Evolutionary conservation across 2,329 filamentous ascomycete genomes (phyloP), one percentile per base, ranked within the genome.

Genomic region (Tolypocladium guangdongense): DNA sequence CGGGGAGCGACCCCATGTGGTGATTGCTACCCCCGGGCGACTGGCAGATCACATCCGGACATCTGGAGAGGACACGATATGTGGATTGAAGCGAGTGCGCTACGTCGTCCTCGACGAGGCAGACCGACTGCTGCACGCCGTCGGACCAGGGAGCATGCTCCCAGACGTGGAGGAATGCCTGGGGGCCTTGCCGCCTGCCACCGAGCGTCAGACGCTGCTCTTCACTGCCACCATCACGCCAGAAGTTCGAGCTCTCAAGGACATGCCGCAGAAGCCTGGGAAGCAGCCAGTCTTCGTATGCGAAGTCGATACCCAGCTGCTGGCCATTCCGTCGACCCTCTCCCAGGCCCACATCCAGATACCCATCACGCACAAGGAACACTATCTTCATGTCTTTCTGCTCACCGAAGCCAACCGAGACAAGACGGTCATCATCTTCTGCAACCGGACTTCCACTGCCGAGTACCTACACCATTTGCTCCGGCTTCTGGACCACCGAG

Each of bases 141-240:
- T 83, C 50, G 82, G 81, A 0, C 78, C 81, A 20, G 92, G 91
- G 30, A 91, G 86, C 70, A 96, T 96, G 91, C 77, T 96, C n/a
- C 87, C 89, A 5, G 93, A 96, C 63, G 83, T 99, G 1, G 89
- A 95, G 66, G 88, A 90, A 56, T 96, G 91, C 64, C 77, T 99
- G 4, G 84, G 83, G 2, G 84, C 86, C 2, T 78, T 99, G 0
- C 93, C 93, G 0, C 83, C 88, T 0, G 81, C 89, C 5, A 72
- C 79, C 1, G 77, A 89, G 64, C 82, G 93, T n/a, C 91, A 99
- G 69, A 99, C 92, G 0, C 81, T 95, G 18, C 81, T 99, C 3
- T 99, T 99, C 73, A 99, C 93, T 10, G 93, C 93, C 18, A 99
- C 93, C 1, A 84, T 99, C 45, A 97, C 93, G 0, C 84, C 89